phyloP scores from a whole-genome alignment of 129 eudicot species.

The Lactuca sativa region DNA sequence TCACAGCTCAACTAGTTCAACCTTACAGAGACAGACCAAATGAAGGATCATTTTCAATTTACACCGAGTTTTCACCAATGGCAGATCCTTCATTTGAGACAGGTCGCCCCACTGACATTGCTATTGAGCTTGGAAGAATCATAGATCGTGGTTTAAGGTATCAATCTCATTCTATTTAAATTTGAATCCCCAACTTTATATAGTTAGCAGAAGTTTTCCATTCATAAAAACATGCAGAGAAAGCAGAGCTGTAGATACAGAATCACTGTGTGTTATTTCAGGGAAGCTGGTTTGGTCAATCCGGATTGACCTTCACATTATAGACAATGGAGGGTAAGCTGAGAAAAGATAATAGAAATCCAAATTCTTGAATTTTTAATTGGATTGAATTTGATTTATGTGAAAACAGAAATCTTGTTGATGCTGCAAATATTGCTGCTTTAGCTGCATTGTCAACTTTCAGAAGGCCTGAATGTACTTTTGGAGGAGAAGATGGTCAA shows the following conservation, averaged over 20 bases:
- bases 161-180: not conserved
- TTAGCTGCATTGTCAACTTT: constrained; percentile 85
- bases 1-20: constrained; percentile 77
- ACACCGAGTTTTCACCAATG: constrained; percentile 90
- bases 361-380: not conserved
- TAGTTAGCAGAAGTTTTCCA: not conserved
- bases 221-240: constrained; percentile 57
- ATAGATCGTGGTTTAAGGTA: constrained; percentile 96
- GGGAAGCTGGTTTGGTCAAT: constrained; percentile 95
- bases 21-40: constrained; percentile 88
- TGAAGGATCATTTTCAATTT: constrained; percentile 82
- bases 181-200: too few relatives aligned
- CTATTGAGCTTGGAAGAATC: constrained; percentile 87
- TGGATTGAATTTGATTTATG: too few relatives aligned
- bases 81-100: constrained; percentile 96
- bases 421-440: constrained; percentile 99
- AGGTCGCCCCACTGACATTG: constrained; percentile 87
- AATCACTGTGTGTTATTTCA: constrained; percentile 87
- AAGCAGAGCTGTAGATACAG: constrained; percentile 94
- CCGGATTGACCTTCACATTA: constrained; percentile 81
- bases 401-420: constrained; percentile 79
- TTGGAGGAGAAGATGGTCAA: constrained; percentile 93
- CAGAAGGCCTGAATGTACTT: constrained; percentile 85
- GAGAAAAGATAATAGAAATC: not conserved
- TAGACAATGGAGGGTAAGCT: constrained; percentile 96